Evolutionary conservation across 2,329 filamentous ascomycete genomes (phyloP), one percentile per base, ranked within the genome.

Genomic region (Fusarium sp.): DNA sequence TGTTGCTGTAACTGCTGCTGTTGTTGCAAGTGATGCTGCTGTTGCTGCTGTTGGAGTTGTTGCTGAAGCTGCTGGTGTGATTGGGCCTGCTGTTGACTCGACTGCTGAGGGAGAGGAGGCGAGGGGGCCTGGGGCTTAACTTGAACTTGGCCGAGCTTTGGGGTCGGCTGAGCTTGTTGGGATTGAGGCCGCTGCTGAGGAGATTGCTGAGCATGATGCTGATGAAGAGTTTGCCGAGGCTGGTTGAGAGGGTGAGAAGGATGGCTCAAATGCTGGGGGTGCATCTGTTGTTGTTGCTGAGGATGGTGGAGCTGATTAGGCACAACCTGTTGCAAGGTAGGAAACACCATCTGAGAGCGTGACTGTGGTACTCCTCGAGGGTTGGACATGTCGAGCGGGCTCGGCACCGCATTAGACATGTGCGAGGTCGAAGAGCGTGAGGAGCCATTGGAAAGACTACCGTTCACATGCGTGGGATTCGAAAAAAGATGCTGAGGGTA

Each of bases 401-500:
- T 83, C 59, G 85, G 80, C 55, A 85, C 78, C 42, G 83, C 80
- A 74, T 84, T 83, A 61, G 85, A 78, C 62, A 85, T 78, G 71
- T 84, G 84, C 53, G 80, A 74, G 59, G 80, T 81, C 33, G 82
- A 79, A 18, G 80, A 67, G 70, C 80, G 79, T 67, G 83, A 83
- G 73, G 84, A 72, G 56, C 85, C 80, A 76, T 82, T 84, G 65
- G 81, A 76, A 55, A 87, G 80, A 69, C 79, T 84, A 61, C 82
- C 72, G 80, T 83, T 74, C 79, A 85, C 78, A 45, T 84, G 77
- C 23, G 81, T 80, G 23, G 84, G 77, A 47, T 79, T 81, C 72
- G 81, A 77, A 77, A 86, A 88, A 64, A 88, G 79, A 67, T 86
- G 84, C 69, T 86, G 85, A 20, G 84, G 77, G 67, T 86, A 88